Evolutionary conservation across 768 basidiomycete species (phyloP), one percentile per base, ranked within the genome.

Genomic region (Basidioascus undulatus): DNA sequence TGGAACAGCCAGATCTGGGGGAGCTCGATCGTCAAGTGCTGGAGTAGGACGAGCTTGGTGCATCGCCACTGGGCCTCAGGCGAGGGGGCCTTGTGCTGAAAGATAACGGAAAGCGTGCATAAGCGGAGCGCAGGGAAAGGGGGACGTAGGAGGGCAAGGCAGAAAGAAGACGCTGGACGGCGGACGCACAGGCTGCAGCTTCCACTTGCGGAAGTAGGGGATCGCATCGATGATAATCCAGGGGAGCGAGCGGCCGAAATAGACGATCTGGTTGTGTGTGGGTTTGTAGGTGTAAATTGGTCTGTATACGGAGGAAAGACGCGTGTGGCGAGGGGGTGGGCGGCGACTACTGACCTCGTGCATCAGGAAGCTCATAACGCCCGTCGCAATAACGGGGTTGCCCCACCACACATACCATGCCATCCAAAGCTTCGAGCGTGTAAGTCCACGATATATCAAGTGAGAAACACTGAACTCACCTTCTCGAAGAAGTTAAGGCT

Each of bases 221-320:
- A 86, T 81, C 2, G 73, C 63, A 59, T 98, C 92, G 56, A 94
- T 75, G 59, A 92, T 78, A 50, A 94, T 76, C 82, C 84, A 92
- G 0, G 87, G 92, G 15, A 96, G 58, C 48, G 76, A 75, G 19
- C 92, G 78, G 30, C 89, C 92, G 54, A 98, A 98, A 63, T 98
- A 98, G 8, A 94, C 82, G 53, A 84, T 59, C 87, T 92, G 42
- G n/a, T n/a, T n/a, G n/a, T n/a, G n/a, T n/a, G n/a, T n/a, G n/a
- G n/a, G n/a, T n/a, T n/a, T n/a, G n/a, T n/a, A n/a, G n/a, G n/a
- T n/a, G n/a, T n/a, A n/a, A n/a, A n/a, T n/a, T n/a, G n/a, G n/a
- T n/a, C n/a, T n/a, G n/a, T n/a, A n/a, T n/a, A n/a, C n/a, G n/a
- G n/a, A n/a, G n/a, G n/a, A n/a, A n/a, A n/a, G n/a, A n/a, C n/a